Evolutionary conservation across 1,284 basidiomycete species (phyloP).

Genomic region (Stygiomarasmius scandens): DNA sequence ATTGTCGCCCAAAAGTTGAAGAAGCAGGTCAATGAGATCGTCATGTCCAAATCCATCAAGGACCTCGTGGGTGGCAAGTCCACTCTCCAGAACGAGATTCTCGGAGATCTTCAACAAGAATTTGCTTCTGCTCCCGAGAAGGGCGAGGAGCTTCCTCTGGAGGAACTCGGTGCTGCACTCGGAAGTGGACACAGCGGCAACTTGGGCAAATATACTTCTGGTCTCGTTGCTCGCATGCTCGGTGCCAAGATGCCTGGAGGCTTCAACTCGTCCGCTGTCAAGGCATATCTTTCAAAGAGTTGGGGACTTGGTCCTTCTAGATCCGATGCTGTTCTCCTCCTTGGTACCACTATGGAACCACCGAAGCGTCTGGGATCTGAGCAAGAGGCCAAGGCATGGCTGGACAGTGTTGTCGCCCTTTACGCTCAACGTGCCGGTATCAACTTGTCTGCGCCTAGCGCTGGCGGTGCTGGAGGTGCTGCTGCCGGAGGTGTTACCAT

Average conservation of each 20-base stretch:
- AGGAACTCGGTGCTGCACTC: conserved; percentile 91
- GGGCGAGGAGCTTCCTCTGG: conserved; percentile 94
- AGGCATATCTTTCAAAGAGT: conserved; percentile 84
- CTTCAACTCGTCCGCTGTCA: conserved; percentile 95
- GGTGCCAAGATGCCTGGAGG: conserved; percentile 99
- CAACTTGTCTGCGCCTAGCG: conserved; percentile 72
- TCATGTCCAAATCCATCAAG: conserved; percentile 95
- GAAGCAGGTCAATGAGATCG: conserved; percentile 89
- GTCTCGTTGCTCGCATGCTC: conserved; percentile 89
- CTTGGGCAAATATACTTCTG: conserved; percentile 96
- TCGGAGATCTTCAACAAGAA: conserved; percentile 91
- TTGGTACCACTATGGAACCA: conserved; percentile 92
- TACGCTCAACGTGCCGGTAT: conserved; percentile 92
- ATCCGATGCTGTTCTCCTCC: conserved; percentile 88
- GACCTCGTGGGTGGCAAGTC: conserved; percentile 98
- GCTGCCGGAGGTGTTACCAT: conserved; percentile 81
- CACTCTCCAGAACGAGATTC: conserved; percentile 95
- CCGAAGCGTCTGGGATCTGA: conserved; percentile 93
- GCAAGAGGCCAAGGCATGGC: conserved; percentile 90
- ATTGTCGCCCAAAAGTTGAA: conserved; percentile 98
- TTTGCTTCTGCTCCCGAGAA: conserved; percentile 95
- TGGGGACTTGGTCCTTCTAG: conserved; percentile 94
- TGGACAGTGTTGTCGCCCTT: conserved; percentile 81
- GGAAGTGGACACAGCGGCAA: conserved; percentile 80
- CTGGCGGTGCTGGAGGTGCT: conserved; percentile 62